Conservation (phyloP, 2,329 filamentous ascomycete species). For the Tolypocladium endophyticum region DNA sequence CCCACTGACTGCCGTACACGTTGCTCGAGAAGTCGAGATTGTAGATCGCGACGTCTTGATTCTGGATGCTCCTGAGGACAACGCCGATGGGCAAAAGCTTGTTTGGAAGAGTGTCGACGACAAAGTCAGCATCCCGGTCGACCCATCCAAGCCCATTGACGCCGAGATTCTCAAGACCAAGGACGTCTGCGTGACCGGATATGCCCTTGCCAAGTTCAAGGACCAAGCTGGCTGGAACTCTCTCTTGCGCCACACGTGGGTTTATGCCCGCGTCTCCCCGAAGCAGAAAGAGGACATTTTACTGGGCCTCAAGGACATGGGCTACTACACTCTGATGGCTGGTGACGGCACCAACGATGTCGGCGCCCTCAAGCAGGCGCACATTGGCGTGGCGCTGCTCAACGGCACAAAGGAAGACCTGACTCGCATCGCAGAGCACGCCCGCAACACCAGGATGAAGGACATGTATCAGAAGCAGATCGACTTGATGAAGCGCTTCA, state of each 20-base stretch:
- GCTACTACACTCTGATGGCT: constrained; percentile 97
- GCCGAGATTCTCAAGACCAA: constrained; percentile 70
- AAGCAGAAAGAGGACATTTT: constrained; percentile 99
- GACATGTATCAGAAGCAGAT: constrained; percentile 97
- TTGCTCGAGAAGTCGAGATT: constrained; percentile 92
- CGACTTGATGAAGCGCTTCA: constrained; percentile 86
- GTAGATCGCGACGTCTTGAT: constrained; percentile 93
- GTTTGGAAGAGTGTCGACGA: constrained; percentile 96
- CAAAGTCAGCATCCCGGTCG: constrained; percentile 73
- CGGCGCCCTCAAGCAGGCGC: constrained; percentile 92
- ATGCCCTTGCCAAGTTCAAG: constrained; percentile 82
- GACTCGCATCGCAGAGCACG: constrained; percentile 83
- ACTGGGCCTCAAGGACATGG: constrained; percentile 89
- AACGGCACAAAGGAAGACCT: constrained; percentile 92
- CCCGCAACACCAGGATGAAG: constrained; percentile 94
- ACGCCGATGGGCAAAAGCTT: constrained; percentile 66
- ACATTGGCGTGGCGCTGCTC: constrained; percentile 89
- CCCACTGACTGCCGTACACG: constrained; percentile 89
- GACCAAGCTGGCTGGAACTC: constrained; percentile 65
- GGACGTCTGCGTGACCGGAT: constrained; percentile 92
- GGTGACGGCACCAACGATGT: constrained; percentile 98
- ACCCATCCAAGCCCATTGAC: constrained; percentile 73
- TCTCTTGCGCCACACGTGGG: constrained; percentile 84
- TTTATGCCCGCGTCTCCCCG: constrained; percentile 94
- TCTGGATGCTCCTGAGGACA: constrained; percentile 86